Base-by-base conservation (phyloP, 352 stramenopile genomes). In the Globisporangium paroecandrum region DNA sequence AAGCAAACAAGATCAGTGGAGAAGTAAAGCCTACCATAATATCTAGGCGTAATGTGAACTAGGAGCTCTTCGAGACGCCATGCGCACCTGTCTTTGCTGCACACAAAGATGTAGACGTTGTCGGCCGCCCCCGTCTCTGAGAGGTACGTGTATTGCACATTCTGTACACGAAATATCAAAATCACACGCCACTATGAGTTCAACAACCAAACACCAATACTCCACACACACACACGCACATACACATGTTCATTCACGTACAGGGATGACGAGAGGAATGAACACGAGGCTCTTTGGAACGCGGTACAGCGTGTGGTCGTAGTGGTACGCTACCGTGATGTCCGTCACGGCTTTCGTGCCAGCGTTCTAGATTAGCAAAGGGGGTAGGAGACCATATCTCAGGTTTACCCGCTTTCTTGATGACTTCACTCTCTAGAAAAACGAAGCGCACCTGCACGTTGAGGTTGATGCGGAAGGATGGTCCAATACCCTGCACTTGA, bases 391-490 rank as follows among this genome's bases (percentile, higher is more conserved):
- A 7, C 29, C 29, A 58, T 58, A 43, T 6, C 4, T 58, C 4
- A 10, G 15, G 3, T 24, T 38, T 36, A 13, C 29, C 6, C 18
- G 6, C 6, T 59, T 15, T 36, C 13, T 34, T 58, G 13, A 8
- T 36, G 27, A 1, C 54, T n/a, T 59, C 3, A 22, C 1, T 13
- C 24, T 56, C 22, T n/a, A 60, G 47, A 34, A 61, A 34, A 36
- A n/a, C 20, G 27, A 29, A 49, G 43, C 24, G 13, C 34, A 91
- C 83, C 73, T 90, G 85, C 1, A 96, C 64, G 56, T 90, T 89
- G 22, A 96, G 75, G 41, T 92, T 91, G 74, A 96, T 92, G 47
- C 87, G 83, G 53, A 96, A 96, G 20, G 74, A 78, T 18, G 88
- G 88, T 1, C 87, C 88, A 22, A 96, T 84, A 58, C 88, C 88